phyloP scores from a whole-genome alignment of 2,329 filamentous ascomycete genomes.

The Colletotrichum abscissum region DNA sequence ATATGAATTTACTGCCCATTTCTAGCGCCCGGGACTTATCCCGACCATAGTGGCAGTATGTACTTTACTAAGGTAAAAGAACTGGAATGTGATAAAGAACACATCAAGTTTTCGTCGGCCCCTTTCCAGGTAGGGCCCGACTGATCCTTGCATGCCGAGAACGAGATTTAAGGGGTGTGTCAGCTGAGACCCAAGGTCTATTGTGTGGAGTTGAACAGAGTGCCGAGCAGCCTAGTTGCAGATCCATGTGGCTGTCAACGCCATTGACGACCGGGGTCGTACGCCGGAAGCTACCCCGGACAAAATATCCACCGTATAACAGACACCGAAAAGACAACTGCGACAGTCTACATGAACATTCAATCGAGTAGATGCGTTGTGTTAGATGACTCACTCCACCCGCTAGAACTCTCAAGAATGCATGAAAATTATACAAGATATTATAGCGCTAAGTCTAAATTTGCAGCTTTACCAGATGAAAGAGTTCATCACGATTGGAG shows the following conservation, averaged over 20 bases:
- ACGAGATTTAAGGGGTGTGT: conserved; percentile 25
- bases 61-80: background rate
- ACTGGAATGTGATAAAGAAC: background rate
- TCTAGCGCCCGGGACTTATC: background rate
- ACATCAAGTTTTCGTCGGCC: background rate
- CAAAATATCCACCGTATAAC: background rate
- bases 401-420: too few species aligned
- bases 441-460: too few species aligned
- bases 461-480: too few species aligned
- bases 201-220: background rate
- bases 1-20: background rate
- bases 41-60: background rate
- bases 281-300: conserved; percentile 7
- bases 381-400: too few species aligned
- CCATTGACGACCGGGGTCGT: background rate
- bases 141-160: background rate
- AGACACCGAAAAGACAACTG: too few species aligned
- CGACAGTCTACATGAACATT: too few species aligned
- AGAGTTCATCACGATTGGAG: too few species aligned
- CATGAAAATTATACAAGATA: too few species aligned
- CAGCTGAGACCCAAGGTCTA: conserved; percentile 2
- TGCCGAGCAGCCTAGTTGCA: background rate
- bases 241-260: conserved; percentile 3
- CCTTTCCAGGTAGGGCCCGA: background rate
- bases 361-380: too few species aligned